Evolutionary conservation across 73 alveolate genomes (phyloP), one percentile per base, ranked within the genome.

Genomic region (Paramecium tetraurelia): DNA sequence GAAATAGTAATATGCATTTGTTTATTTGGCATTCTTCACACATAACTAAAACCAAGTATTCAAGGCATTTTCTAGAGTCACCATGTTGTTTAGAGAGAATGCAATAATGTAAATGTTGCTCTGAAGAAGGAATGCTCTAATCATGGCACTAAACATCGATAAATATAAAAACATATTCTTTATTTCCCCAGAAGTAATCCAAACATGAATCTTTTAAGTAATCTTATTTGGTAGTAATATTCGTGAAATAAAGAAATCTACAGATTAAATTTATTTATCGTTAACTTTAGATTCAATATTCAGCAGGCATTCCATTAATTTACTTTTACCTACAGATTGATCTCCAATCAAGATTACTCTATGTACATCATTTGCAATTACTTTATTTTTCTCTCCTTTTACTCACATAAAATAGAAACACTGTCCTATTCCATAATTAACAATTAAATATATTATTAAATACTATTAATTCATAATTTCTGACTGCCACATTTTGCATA

Each of bases 171-270:
- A 80, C 90, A 80, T 80, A 46, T 80, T 80, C 44, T 80, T 80
- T n/a, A 80, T 80, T 80, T 80, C 90, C 10, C 90, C 90, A 18
- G 90, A 80, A 22, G 90, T 80, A 44, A 80, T 80, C 90, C 90
- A 80, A n/a, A 80, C 90, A 24, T 80, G 38, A 46, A 80, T 80
- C n/a, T 80, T 80, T 48, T 80, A 35, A 10, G 46, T 31, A 14
- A 43, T 43, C 24, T 48, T 48, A 80, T 80, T 63, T 10, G 90
- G 90, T 58, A 80, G 8, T 9, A 41, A 2, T 2, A 80, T 46
- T 44, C 90, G 5, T 2, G 76, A 44, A 7, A 80, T 40, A 80
- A 80, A 80, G 46, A 80, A 80, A 35, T 80, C 90, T 21, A 80
- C 90, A 44, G 90, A 80, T 35, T 80, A 35, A 20, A 41, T 44